These are phyloP conservation scores for Stagonosporopsis chrysanthemi DNA, from an alignment of 2,329 filamentous ascomycete genomes.

Conservation along the genomic window DNA sequence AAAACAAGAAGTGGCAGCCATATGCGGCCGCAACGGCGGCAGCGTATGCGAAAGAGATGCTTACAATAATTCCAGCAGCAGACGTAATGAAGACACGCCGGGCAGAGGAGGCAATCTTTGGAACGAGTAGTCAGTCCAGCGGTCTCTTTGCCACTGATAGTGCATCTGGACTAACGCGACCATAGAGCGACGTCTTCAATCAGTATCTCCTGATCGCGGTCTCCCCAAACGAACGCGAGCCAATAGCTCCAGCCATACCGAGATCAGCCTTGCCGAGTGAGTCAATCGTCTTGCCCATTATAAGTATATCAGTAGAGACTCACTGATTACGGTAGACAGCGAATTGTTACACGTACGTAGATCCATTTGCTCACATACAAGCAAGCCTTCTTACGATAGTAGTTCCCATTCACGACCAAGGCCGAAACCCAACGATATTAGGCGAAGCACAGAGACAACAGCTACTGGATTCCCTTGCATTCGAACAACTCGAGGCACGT, in stretches of 20 bases:
- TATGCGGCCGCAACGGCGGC: constrained; percentile 5
- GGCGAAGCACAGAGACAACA: not conserved
- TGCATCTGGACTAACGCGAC: not conserved
- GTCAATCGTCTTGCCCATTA: not conserved
- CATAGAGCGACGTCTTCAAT: not conserved
- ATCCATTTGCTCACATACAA: not conserved
- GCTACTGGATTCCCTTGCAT: constrained; percentile 22
- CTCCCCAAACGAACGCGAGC: not conserved
- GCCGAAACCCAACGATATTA: not conserved
- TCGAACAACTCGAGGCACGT: constrained; percentile 52
- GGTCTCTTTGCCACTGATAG: not conserved
- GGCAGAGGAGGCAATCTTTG: not conserved
- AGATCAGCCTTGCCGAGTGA: not conserved
- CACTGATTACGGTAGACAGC: not conserved
- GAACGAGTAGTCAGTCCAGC: not conserved
- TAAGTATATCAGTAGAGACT: not conserved
- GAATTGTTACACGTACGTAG: not conserved
- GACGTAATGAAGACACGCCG: not conserved
- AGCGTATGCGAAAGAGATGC: constrained; percentile 7
- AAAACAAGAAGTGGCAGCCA: constrained; percentile 6
- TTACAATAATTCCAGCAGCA: constrained; percentile 11
- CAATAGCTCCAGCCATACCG: not conserved
- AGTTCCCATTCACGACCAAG: not conserved
- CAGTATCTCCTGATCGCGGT: not conserved
- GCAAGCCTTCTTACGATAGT: not conserved